phyloP scores from a whole-genome alignment of 73 alveolate species.

The Tetrahymena borealis region DNA sequence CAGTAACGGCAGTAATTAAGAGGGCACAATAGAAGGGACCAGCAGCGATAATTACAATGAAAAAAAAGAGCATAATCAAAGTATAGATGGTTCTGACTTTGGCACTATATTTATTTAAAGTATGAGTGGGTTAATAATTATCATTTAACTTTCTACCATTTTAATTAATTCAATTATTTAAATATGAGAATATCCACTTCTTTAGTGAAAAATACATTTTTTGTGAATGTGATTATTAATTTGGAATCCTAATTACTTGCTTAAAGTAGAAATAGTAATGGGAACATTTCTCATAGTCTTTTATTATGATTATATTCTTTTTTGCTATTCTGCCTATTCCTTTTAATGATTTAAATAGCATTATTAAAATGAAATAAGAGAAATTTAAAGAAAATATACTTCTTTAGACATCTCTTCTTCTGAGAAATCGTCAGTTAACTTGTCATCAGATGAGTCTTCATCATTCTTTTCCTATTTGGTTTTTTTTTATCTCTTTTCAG shows the following conservation, averaged over 20 bases:
- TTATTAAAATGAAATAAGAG: too few relatives aligned
- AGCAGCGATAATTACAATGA: background rate
- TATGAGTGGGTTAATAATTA: background rate
- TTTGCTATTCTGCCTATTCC: background rate
- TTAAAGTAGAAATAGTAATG: background rate
- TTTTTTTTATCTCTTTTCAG: background rate
- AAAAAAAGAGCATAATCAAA: background rate
- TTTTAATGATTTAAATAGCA: too few relatives aligned
- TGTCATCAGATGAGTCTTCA: background rate
- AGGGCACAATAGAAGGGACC: background rate
- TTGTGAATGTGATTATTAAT: too few relatives aligned
- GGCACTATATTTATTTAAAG: background rate
- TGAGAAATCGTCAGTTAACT: background rate
- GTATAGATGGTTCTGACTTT: background rate
- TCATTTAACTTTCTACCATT: background rate
- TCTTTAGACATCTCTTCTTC: background rate
- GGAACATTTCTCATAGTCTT: background rate
- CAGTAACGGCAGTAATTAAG: background rate
- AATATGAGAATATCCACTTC: too few relatives aligned
- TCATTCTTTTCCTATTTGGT: background rate
- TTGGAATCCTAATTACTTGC: background rate
- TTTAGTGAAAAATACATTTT: too few relatives aligned
- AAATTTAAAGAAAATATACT: background rate
- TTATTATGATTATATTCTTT: background rate
- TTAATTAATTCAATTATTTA: too few relatives aligned